Evolutionary conservation across 306 rosid species (phyloP), one percentile per base, ranked within the genome.

Genomic region (Begonia masoniana): DNA sequence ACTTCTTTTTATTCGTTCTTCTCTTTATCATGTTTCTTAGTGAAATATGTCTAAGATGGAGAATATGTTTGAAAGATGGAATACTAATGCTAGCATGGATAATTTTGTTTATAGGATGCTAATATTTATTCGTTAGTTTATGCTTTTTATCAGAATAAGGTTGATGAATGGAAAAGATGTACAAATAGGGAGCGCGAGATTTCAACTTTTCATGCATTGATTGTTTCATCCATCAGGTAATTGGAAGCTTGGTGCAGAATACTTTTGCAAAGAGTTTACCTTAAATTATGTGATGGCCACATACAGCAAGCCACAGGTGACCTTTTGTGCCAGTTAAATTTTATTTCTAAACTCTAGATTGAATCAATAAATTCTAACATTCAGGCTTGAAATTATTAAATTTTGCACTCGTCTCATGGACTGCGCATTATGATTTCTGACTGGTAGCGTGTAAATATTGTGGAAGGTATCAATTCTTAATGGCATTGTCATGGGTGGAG

Each of bases 401-500:
- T 31, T 26, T 31, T 31, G 39, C 9, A 7, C 39, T 31, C 39
- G 7, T 31, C 39, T 31, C 39, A 0, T 45, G 49, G 15, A 45
- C 49, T 45, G 49, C 3, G 39, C 14, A 50, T 50, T 16, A 11
- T 50, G 53, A 13, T n/a, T 9, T 63, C 61, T 69, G 45, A 70
- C 59, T 42, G 31, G 57, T 46, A 47, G 36, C 59, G 15, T 57
- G 47, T 31, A 31, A 65, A 70, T 60, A 46, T 62, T 26, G 16
- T 65, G 73, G 55, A 55, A 91, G 97, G 91, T 91, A 76, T 91
- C 97, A 62, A 74, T 91, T 61, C 91, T 85, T 54, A 60, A 91
- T 58, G 97, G 97, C 64, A 81, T 83, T 50, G 96, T 91, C 57
- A 85, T 91, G 96, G 97, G 97, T 64, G 97, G 97, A 74, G 96